Conservation (phyloP, 2,329 filamentous ascomycete species). For the Fusarium udum region DNA sequence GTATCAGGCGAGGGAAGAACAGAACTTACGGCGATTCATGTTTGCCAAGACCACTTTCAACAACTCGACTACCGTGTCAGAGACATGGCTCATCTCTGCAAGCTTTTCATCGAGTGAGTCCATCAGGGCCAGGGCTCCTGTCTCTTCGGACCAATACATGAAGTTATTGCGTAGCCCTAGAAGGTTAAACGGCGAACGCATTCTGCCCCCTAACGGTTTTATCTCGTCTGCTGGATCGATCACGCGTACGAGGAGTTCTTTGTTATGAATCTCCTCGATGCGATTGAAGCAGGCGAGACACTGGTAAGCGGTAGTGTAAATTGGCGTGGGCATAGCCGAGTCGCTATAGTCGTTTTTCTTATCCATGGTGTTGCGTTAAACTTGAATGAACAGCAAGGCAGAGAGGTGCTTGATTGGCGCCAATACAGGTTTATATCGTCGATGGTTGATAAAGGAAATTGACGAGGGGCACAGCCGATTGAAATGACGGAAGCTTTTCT, state of each 20-base stretch:
- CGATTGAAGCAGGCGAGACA: background rate
- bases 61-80: background rate
- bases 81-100: background rate
- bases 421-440: background rate
- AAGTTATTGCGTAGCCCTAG: background rate
- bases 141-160: too few species aligned
- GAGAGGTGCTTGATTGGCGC: background rate
- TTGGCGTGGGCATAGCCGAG: background rate
- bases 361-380: background rate
- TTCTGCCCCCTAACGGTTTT: too few species aligned
- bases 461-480: background rate
- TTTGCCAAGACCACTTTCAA: background rate
- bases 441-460: background rate
- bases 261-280: background rate
- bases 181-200: background rate
- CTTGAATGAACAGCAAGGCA: background rate
- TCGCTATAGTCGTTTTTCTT: background rate
- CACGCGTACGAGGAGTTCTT: background rate
- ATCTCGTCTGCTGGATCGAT: too few species aligned
- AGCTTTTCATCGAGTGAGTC: background rate
- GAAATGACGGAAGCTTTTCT: background rate
- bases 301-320: background rate
- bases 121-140: too few species aligned
- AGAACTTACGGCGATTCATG: background rate
- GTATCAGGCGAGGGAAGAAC: too few species aligned